These are phyloP conservation scores for Soucietia sequanensis DNA, from an alignment of 805 yeast genomes.

Conservation along the genomic window DNA sequence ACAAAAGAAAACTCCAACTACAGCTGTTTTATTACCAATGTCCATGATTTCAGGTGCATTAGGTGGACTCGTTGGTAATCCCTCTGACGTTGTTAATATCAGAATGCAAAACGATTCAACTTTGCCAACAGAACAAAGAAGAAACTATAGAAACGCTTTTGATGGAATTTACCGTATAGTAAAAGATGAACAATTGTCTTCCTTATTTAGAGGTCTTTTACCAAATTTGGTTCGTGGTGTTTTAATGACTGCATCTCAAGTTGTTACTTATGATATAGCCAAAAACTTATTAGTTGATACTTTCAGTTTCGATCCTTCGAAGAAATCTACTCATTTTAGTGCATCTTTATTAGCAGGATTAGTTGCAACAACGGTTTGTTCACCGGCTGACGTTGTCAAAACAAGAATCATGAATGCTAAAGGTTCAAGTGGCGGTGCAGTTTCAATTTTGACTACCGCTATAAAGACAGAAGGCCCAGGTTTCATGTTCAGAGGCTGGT, in stretches of 20 bases:
- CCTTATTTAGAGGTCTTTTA: slow-evolving; percentile 69
- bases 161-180: slow-evolving; percentile 68
- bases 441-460: slow-evolving; percentile 51
- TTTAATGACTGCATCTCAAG: slow-evolving; percentile 88
- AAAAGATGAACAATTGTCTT: slow-evolving; percentile 55
- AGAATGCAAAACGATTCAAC: slow-evolving; percentile 89
- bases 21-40: slow-evolving; percentile 62
- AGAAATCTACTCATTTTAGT: slow-evolving; percentile 70
- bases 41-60: slow-evolving; percentile 84
- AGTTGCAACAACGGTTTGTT: slow-evolving; percentile 88
- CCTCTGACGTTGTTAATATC: slow-evolving; percentile 83
- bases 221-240: slow-evolving; percentile 82
- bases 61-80: slow-evolving; percentile 87
- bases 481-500: slow-evolving; percentile 89
- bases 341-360: slow-evolving; percentile 81
- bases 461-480: slow-evolving; percentile 68
- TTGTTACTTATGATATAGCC: slow-evolving; percentile 80
- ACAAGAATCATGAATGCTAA: slow-evolving; percentile 81
- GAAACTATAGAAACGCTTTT: slow-evolving; percentile 74
- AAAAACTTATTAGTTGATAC: slow-evolving; percentile 56
- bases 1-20: slow-evolving; percentile 49
- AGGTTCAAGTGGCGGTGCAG: slow-evolving; percentile 44
- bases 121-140: slow-evolving; percentile 58
- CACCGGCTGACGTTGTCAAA: slow-evolving; percentile 90
- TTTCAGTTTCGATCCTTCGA: slow-evolving; percentile 53